Evolutionary conservation across 1,284 basidiomycete genomes (phyloP).

Genomic region (Ganoderma sinense): DNA sequence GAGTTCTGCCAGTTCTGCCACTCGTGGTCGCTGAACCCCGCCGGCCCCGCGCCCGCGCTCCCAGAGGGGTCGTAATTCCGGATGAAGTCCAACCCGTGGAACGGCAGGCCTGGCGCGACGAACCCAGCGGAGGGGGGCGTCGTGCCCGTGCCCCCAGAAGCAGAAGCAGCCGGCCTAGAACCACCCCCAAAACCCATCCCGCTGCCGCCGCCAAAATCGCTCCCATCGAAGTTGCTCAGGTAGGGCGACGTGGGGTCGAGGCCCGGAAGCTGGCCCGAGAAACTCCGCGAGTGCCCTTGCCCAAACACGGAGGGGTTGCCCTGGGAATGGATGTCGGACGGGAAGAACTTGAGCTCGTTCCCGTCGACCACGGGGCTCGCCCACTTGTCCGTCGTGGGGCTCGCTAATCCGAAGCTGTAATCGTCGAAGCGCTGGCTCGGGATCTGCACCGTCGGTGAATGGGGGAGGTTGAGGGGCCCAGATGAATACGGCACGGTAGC

Average conservation of each 20-base stretch:
- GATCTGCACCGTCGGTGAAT: constrained; percentile 38
- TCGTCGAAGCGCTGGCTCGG: constrained; percentile 58
- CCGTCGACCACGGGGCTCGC: constrained; percentile 32
- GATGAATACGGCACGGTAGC: constrained; percentile 26
- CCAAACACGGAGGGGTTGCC: constrained; percentile 14
- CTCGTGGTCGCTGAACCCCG: constrained; percentile 55
- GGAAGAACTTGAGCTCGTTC: constrained; percentile 38
- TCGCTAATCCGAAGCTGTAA: constrained; percentile 55
- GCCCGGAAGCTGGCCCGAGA: constrained; percentile 47
- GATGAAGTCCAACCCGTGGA: constrained; percentile 81
- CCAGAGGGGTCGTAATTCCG: constrained; percentile 64
- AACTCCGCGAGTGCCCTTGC: constrained; percentile 28
- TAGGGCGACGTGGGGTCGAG: constrained; percentile 54
- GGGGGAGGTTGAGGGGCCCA: constrained; percentile 32
- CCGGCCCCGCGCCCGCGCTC: constrained; percentile 11
- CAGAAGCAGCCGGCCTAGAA: neutral
- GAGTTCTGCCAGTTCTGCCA: constrained; percentile 72
- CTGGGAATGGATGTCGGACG: constrained; percentile 31
- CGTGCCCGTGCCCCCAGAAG: constrained; percentile 57
- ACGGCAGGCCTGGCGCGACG: constrained; percentile 74
- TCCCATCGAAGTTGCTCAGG: constrained; percentile 47
- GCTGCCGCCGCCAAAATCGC: constrained; percentile 43
- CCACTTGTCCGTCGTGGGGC: constrained; percentile 40
- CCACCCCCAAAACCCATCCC: constrained; percentile 39
- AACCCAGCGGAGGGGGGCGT: constrained; percentile 69